Evolutionary conservation across 345 rosid genomes (phyloP).

Genomic region (Combretum micranthum): DNA sequence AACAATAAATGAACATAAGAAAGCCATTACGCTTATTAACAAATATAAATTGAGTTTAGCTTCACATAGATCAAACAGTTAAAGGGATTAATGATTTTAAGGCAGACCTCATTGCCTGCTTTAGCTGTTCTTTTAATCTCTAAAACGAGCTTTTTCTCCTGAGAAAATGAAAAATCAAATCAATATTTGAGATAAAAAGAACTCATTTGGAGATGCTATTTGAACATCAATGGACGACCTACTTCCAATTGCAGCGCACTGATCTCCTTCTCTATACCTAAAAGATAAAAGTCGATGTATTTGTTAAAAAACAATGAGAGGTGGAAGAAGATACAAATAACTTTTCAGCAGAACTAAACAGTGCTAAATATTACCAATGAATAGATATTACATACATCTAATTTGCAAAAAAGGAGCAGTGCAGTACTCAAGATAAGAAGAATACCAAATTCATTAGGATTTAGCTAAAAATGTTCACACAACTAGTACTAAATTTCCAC

Average conservation of each 20-base stretch:
- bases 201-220: neutral
- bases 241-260: slow-evolving; percentile 78
- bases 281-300: slow-evolving; percentile 15
- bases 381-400: too few species aligned
- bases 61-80: neutral
- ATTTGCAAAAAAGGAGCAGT: too few species aligned
- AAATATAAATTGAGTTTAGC: neutral
- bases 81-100: neutral
- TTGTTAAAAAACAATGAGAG: neutral
- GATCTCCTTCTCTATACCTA: slow-evolving; percentile 94
- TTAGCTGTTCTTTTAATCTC: slow-evolving; percentile 93
- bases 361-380: too few species aligned
- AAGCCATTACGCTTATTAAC: neutral
- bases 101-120: slow-evolving; percentile 81
- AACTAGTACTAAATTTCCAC: too few species aligned
- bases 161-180: slow-evolving; percentile 13
- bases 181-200: slow-evolving; percentile 2
- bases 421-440: too few species aligned
- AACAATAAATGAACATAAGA: slow-evolving; percentile 2
- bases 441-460: too few species aligned
- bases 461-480: too few species aligned
- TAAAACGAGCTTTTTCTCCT: slow-evolving; percentile 94
- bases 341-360: neutral
- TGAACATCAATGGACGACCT: slow-evolving; percentile 15
- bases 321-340: slow-evolving; percentile 1